Base-by-base conservation (phyloP, 441 rosid genomes). In the Dalechampia spathulata region DNA sequence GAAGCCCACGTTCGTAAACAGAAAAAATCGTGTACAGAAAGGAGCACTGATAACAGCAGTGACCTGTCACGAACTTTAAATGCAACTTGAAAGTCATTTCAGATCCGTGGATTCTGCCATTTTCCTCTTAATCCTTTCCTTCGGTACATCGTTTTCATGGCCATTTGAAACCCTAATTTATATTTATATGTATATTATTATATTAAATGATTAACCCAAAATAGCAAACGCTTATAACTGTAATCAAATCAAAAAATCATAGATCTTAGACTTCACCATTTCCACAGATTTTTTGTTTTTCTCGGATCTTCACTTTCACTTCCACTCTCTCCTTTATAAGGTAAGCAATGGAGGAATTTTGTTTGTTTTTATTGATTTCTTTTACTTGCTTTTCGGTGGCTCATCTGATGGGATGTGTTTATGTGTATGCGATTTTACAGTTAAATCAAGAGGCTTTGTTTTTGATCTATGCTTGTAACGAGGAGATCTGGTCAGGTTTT, bases 91-190 rank as follows among this genome's bases (percentile, higher is more conserved):
- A 41, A 46, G 25, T 56, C 66, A 38, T 73, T 72, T 74, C 74
- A 72, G 89, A 74, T 86, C 85, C 83, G 73, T 64, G 58, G 67
- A 58, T 60, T 71, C 66, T 68, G 62, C 62, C 21, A 49, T 34
- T 37, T 37, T 37, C 1, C 40, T 37, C 11, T 15, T 37, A 7
- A 9, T 7, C 14, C 27, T 39, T 14, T 15, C 17, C 14, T 4
- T 4, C 2, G 5, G 11, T 52, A n/a, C 12, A 37, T 23, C 8
- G 30, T 30, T 40, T 42, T 41, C 30, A 20, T 27, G 32, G 30
- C 57, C 16, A 19, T 22, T 8, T 22, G 17, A 58, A 4, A 5
- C 64, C 36, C 6, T 3, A 17, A n/a, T n/a, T n/a, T n/a, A n/a
- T n/a, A n/a, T n/a, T n/a, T n/a, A n/a, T n/a, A n/a, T n/a, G n/a